Evolutionary conservation across 495 filamentous ascomycete species (phyloP).

Genomic region (Parathielavia hyrcaniae): DNA sequence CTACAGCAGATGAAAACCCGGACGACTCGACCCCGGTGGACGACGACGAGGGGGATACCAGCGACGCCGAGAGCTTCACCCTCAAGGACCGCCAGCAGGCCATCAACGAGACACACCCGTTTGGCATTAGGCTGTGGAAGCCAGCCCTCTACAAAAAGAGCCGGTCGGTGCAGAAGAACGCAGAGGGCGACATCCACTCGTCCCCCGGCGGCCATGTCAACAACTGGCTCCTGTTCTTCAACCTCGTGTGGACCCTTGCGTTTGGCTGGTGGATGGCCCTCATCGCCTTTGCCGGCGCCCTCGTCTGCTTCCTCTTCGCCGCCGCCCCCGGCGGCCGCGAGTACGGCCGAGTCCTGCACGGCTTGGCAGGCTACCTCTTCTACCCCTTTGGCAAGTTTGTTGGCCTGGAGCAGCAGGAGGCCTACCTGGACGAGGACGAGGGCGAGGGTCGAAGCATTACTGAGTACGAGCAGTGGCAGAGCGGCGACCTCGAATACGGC

Average conservation of each 20-base stretch:
- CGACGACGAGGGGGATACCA: constrained; percentile 55
- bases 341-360: constrained; percentile 80
- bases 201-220: constrained; percentile 85
- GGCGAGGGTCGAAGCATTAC: constrained; percentile 99
- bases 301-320: constrained; percentile 72
- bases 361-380: constrained; percentile 77
- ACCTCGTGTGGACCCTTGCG: constrained; percentile 80
- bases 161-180: constrained; percentile 90
- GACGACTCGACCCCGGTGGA: constrained; percentile 39
- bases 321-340: constrained; percentile 73
- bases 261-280: constrained; percentile 98
- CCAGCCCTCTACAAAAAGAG: constrained; percentile 97
- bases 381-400: constrained; percentile 98
- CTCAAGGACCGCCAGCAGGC: constrained; percentile 92
- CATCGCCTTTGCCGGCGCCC: constrained; percentile 63
- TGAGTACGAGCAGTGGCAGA: constrained; percentile 99
- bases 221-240: constrained; percentile 74
- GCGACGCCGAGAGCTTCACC: constrained; percentile 77
- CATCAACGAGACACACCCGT: constrained; percentile 98
- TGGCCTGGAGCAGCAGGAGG: constrained; percentile 84
- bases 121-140: constrained; percentile 98
- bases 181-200: constrained; percentile 96
- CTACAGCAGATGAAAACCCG: constrained; percentile 18
- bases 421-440: constrained; percentile 91
- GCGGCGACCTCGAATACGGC: constrained; percentile 91